Conservation (phyloP, 78 protist species). For the Dictyostelium capitatum region DNA sequence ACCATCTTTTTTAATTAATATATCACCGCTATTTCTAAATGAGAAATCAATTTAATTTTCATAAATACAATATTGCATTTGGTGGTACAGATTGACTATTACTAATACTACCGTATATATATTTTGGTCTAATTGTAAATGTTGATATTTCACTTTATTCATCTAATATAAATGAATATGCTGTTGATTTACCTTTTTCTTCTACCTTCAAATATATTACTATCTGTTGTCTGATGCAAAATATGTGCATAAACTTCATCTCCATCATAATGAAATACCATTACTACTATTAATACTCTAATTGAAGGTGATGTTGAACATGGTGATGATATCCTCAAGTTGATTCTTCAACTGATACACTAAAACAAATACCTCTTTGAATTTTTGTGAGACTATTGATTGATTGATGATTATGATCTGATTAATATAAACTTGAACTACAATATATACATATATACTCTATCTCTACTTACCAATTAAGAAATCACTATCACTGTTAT, state of each 20-base stretch:
- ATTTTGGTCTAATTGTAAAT: conserved; percentile 17
- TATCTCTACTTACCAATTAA: conserved; percentile 76
- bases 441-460: neutral
- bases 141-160: neutral
- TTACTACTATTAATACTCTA: too few relatives aligned
- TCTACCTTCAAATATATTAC: neutral
- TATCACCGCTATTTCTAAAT: neutral
- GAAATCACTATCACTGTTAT: conserved; percentile 95
- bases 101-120: conserved; percentile 4
- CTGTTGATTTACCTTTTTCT: conserved; percentile 7
- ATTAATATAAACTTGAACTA: neutral
- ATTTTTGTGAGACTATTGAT: conserved; percentile 70
- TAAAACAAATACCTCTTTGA: too few relatives aligned
- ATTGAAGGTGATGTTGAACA: too few relatives aligned
- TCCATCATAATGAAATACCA: neutral
- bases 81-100: conserved; percentile 9
- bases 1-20: neutral
- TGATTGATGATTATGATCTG: too few relatives aligned
- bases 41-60: conserved; percentile 15
- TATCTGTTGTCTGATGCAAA: neutral
- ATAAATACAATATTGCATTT: conserved; percentile 10
- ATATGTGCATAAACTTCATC: neutral
- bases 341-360: too few relatives aligned
- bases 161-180: conserved; percentile 8
- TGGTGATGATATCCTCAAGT: too few relatives aligned